Evolutionary conservation across 345 rosid species (phyloP).

Genomic region (Ricinus communis): DNA sequence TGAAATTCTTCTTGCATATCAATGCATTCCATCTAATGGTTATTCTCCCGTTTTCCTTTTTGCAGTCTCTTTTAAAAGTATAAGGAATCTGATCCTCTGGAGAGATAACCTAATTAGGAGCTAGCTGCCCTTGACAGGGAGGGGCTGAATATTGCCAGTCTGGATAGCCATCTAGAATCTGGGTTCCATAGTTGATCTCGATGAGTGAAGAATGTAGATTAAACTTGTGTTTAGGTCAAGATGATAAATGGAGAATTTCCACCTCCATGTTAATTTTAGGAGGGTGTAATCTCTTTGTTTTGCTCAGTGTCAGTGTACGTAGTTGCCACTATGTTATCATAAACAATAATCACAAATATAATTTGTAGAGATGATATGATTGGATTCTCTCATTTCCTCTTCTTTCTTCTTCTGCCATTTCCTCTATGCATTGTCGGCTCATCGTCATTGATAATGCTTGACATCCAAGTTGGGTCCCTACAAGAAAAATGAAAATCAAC

Average conservation of each 20-base stretch:
- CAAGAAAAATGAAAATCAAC: no score
- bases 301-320: no score
- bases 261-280: not conserved
- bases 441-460: no score
- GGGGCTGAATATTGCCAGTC: not conserved
- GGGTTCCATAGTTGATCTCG: not conserved
- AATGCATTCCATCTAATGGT: no score
- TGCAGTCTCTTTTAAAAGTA: conserved; percentile 18
- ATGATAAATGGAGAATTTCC: not conserved
- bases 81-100: not conserved
- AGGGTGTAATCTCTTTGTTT: conserved; percentile 2
- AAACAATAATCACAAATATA: not conserved
- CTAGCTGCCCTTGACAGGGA: not conserved
- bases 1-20: no score
- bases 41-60: not conserved
- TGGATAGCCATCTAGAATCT: not conserved
- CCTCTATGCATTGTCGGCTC: no score
- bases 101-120: not conserved
- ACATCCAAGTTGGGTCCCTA: no score
- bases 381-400: not conserved
- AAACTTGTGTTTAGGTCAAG: not conserved
- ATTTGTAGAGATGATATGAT: not conserved
- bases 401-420: not conserved
- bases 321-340: not conserved
- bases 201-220: not conserved